Percentiles rank a stretch among this genome's conserved stretches.
phyloP scores from a whole-genome alignment of 306 rosid genomes.

The Malus domestica region DNA sequence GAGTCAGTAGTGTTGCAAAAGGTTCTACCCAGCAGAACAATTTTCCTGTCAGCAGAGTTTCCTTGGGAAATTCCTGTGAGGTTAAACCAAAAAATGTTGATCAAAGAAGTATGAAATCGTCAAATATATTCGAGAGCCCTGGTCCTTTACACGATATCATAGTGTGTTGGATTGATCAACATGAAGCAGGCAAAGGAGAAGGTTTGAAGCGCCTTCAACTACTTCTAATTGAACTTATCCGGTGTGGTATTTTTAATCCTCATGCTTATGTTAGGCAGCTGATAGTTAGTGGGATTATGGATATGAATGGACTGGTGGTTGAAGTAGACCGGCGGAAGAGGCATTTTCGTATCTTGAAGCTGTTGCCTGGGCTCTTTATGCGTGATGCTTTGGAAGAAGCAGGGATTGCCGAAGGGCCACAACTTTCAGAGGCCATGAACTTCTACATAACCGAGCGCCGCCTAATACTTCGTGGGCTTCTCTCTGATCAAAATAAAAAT shows the following conservation, averaged over 20 bases:
- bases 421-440: conserved; percentile 54
- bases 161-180: conserved; percentile 99
- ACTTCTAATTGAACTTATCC: conserved; percentile 69
- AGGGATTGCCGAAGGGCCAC: conserved; percentile 49
- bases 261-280: conserved; percentile 89
- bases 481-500: conserved; percentile 26
- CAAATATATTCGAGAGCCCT: conserved; percentile 66
- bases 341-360: conserved; percentile 64
- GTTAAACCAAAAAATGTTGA: conserved; percentile 28
- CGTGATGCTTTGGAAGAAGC: conserved; percentile 61
- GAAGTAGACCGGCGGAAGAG: conserved; percentile 58
- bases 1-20: conserved; percentile 27
- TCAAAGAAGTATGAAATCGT: conserved; percentile 19
- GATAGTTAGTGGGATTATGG: conserved; percentile 87
- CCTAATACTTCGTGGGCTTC: conserved; percentile 51
- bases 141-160: conserved; percentile 89
- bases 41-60: conserved; percentile 20
- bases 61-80: conserved; percentile 27
- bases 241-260: conserved; percentile 76
- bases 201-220: conserved; percentile 72
- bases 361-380: conserved; percentile 54
- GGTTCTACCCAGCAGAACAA: conserved; percentile 33
- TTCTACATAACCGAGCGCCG: conserved; percentile 72
- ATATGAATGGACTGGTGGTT: conserved; percentile 42
- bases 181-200: conserved; percentile 70